These are phyloP conservation scores for Tilletia indica DNA, from an alignment of 1,284 basidiomycete species.

Conservation along the genomic window DNA sequence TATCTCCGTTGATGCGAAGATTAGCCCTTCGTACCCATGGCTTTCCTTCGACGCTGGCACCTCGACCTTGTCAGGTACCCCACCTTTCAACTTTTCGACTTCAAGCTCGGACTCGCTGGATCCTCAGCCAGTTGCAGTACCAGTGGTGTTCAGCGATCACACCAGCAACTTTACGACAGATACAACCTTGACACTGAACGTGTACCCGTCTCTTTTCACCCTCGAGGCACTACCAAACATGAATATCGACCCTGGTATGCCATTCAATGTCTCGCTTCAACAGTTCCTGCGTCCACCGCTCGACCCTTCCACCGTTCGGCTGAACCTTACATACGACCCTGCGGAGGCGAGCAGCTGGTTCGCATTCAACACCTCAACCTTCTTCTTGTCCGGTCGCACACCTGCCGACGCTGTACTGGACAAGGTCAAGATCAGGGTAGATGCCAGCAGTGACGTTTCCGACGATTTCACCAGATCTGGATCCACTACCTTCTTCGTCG, in stretches of 20 bases:
- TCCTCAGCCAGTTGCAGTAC: slow-evolving; percentile 58
- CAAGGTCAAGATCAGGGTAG: slow-evolving; percentile 19
- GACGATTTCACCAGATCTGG: not conserved
- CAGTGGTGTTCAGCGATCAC: slow-evolving; percentile 63
- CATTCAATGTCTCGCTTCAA: slow-evolving; percentile 61
- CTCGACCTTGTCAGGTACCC: slow-evolving; percentile 67
- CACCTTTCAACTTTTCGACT: slow-evolving; percentile 58
- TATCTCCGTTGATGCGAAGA: slow-evolving; percentile 57
- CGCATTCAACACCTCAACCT: slow-evolving; percentile 53
- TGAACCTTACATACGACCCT: slow-evolving; percentile 45
- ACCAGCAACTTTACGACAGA: slow-evolving; percentile 61
- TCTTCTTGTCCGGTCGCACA: slow-evolving; percentile 53
- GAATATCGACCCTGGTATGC: slow-evolving; percentile 60
- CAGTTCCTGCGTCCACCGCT: slow-evolving; percentile 61
- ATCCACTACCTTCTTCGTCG: not conserved
- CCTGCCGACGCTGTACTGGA: slow-evolving; percentile 20
- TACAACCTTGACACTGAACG: slow-evolving; percentile 65
- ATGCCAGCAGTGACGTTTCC: not conserved
- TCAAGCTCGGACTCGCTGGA: slow-evolving; percentile 30
- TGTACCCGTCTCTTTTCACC: slow-evolving; percentile 71
- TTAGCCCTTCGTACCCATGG: slow-evolving; percentile 62
- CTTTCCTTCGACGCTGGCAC: slow-evolving; percentile 65
- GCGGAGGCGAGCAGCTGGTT: slow-evolving; percentile 57
- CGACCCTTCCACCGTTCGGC: slow-evolving; percentile 31
- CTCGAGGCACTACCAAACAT: slow-evolving; percentile 64